Percentiles rank a stretch among this genome's conserved stretches.
Evolutionary conservation across 148 eudicot genomes (phyloP).

Genomic region (Heliosperma pusillum): DNA sequence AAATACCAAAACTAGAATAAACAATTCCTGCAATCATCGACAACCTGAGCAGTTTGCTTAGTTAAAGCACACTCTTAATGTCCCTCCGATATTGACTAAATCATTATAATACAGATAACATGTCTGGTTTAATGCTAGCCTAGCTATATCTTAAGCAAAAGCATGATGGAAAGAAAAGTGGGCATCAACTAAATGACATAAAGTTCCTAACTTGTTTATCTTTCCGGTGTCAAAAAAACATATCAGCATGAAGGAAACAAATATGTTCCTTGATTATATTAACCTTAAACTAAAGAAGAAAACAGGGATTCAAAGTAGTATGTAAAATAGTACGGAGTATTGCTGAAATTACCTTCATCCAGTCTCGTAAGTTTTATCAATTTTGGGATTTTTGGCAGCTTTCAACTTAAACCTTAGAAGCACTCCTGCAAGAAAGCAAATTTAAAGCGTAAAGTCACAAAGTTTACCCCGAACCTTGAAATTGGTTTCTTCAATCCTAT

Average conservation of each 20-base stretch:
- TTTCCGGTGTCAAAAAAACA: constrained; percentile 21
- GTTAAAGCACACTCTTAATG: not conserved
- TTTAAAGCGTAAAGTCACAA: not conserved
- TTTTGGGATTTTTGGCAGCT: not conserved
- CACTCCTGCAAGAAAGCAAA: constrained; percentile 1
- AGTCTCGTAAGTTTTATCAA: not conserved
- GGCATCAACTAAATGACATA: constrained; percentile 15
- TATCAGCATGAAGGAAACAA: constrained; percentile 21
- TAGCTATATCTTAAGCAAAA: constrained; percentile 6
- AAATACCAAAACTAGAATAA: constrained; percentile 13
- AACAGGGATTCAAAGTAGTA: constrained; percentile 1
- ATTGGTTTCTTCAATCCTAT: not conserved
- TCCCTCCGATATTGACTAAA: constrained; percentile 10
- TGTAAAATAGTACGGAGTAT: constrained; percentile 2
- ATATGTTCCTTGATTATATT: not conserved
- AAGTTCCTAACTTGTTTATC: constrained; percentile 23
- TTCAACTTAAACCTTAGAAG: not conserved
- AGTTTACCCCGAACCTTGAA: not conserved
- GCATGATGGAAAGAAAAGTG: constrained; percentile 17
- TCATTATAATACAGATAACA: constrained; percentile 2
- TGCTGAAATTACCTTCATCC: not conserved
- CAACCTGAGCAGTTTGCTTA: not conserved
- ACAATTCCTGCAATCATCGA: constrained; percentile 5
- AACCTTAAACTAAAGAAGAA: constrained; percentile 2
- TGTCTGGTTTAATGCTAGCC: constrained; percentile 10